phyloP scores from a whole-genome alignment of 2,329 filamentous ascomycete species.

The Fusarium veterinarium region DNA sequence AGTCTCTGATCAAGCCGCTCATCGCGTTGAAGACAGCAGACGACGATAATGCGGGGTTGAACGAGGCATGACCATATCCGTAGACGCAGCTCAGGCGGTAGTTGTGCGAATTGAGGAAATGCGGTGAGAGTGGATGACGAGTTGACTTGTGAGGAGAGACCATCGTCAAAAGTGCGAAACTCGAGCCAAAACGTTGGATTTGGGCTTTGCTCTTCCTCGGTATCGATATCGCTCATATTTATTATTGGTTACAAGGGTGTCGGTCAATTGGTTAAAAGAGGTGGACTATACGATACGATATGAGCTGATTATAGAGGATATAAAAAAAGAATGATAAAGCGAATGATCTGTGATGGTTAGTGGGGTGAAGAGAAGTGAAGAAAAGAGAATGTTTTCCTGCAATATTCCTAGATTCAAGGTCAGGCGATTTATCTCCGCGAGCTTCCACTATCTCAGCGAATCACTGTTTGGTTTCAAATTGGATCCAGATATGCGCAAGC shows the following conservation, averaged over 20 bases:
- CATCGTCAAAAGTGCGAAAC: conserved; percentile 59
- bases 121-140: conserved; percentile 32
- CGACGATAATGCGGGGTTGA: conserved; percentile 58
- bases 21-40: conserved; percentile 55
- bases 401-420: conserved; percentile 11
- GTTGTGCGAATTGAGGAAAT: conserved; percentile 53
- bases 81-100: conserved; percentile 61
- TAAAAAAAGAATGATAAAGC: neutral
- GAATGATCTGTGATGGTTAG: neutral
- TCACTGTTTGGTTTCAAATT: conserved; percentile 18
- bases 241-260: neutral
- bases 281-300: neutral
- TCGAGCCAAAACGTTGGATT: conserved; percentile 57
- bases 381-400: conserved; percentile 10
- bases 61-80: conserved; percentile 60
- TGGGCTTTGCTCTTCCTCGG: conserved; percentile 41
- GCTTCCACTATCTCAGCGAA: conserved; percentile 27
- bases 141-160: conserved; percentile 40
- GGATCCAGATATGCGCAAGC: neutral
- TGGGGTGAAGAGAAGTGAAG: conserved; percentile 14
- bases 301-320: neutral
- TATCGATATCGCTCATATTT: conserved; percentile 38
- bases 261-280: conserved; percentile 9
- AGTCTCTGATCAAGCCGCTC: conserved; percentile 45
- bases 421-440: conserved; percentile 37